Percentiles rank a stretch among this genome's conserved stretches.
phyloP scores from a whole-genome alignment of 306 rosid genomes.

The Argentina anserina region DNA sequence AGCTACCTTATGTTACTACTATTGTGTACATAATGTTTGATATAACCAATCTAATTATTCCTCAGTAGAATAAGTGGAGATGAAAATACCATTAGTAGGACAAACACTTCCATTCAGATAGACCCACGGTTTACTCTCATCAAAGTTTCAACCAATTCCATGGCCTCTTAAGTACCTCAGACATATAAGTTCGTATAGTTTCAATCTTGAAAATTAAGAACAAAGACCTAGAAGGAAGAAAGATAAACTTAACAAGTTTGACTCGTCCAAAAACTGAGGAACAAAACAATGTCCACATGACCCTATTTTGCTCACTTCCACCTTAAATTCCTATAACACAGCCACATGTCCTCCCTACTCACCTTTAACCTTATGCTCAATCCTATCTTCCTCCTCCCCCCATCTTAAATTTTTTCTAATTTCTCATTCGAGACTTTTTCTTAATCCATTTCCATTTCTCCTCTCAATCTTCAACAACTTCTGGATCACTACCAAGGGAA shows the following conservation, averaged over 20 bases:
- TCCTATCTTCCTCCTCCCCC: conserved; percentile 10
- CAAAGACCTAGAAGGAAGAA: not conserved
- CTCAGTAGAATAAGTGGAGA: too few relatives aligned
- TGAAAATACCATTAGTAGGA: too few relatives aligned
- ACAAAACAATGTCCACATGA: conserved; percentile 5
- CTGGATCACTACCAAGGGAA: not conserved
- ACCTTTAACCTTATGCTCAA: conserved; percentile 9
- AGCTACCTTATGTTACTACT: not conserved
- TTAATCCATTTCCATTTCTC: not conserved
- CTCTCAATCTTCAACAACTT: not conserved
- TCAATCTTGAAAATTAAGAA: not conserved
- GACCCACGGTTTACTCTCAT: not conserved
- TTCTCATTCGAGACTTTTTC: not conserved
- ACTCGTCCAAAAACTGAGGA: not conserved
- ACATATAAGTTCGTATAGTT: not conserved
- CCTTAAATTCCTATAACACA: not conserved
- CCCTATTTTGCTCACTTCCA: not conserved
- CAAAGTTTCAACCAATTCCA: not conserved
- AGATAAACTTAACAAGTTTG: not conserved
- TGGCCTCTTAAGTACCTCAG: not conserved
- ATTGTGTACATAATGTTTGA: not conserved
- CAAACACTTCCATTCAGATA: not conserved
- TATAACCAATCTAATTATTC: too few relatives aligned
- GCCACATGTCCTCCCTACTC: conserved; percentile 10
- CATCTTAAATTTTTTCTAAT: not conserved